Base-by-base conservation (phyloP, 805 yeast species). In the Priceomyces melissophilus region DNA sequence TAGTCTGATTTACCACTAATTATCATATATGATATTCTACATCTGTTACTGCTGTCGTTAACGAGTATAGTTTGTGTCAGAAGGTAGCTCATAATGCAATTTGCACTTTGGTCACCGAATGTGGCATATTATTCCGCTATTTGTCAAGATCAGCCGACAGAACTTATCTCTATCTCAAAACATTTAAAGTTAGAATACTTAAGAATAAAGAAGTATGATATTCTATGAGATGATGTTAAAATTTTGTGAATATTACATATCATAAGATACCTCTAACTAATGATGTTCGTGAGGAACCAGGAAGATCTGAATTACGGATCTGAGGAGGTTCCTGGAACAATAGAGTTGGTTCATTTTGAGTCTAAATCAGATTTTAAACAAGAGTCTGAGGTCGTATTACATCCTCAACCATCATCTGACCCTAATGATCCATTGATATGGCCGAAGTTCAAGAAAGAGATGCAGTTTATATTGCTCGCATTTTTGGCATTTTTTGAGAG, bases 251-350 rank as follows among this genome's bases (percentile, higher is more conserved):
- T n/a, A n/a, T n/a, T n/a, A n/a, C n/a, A 30, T 30, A 15, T 30
- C 32, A 15, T 30, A 13, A 6, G 6, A 8, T 12, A 30, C 32
- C 32, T 31, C 34, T 4, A 31, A 31, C 14, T 17, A 31, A 7
- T 11, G n/a, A n/a, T n/a, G n/a, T n/a, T n/a, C n/a, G 8, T 20
- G 25, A 8, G 8, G 25, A 8, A 20, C 25, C 25, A 5, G 25
- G 25, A 4, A 6, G 35, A 32, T 4, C 14, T 26, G 16, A 32
- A 32, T 13, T 10, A 5, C 10, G n/a, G 8, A n/a, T 12, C 14
- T 23, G 26, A 32, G 11, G 35, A 32, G 3, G 62, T 76, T 16
- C 81, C 82, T 4, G 82, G 82, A 8, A 75, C 79, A 7, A 58
- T 71, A 13, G 74, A 71, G 39, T 60, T 78, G 26, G 74, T 78